Evolutionary conservation across 2,329 filamentous ascomycete species (phyloP), one percentile per base, ranked within the genome.

Genomic region (Fusarium metavorans): DNA sequence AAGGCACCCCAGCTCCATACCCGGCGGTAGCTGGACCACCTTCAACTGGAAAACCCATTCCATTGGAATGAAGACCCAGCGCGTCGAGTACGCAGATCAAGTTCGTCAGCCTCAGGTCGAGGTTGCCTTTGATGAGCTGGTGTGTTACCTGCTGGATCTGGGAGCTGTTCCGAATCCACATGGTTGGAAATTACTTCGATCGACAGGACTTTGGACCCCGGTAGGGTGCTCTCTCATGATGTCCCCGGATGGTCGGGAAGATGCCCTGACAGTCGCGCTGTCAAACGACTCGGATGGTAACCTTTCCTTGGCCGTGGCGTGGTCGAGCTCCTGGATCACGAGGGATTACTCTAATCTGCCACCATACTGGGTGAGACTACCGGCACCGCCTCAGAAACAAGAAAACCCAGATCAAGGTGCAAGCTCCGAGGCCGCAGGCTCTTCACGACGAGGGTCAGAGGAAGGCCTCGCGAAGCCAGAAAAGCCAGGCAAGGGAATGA

Each of bases 31-130:
- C 32, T 93, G 91, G 91, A 91, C 90, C 0, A 88, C 87, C 0
- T 92, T 93, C 79, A 88, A 92, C 80, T 93, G 91, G 91, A 88
- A 87, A 75, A 87, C 87, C n/a, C 87, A 91, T 72, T 83, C 88
- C 4, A 91, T 92, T 27, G 91, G 91, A 2, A 83, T 88, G 64
- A 91, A 89, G 77, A 88, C 88, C 16, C 91, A 92, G 81, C 85
- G 91, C 37, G 85, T 92, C 43, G 90, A 92, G 78, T 93, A 92
- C 73, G 88, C 86, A 10, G 87, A 89, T 64, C 87, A 89, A 78
- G 82, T 89, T 9, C 83, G 87, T 9, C 87, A 88, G 78, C 87
- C 87, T 0, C 87, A 88, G 78, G 87, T 87, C 18, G 87, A 88
- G 34, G 81, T 88, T 2, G 83, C 81, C 0, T 91, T 93, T 75